Conservation (phyloP, 2,329 filamentous ascomycete genomes). For the Beauveria rudraprayagi region DNA sequence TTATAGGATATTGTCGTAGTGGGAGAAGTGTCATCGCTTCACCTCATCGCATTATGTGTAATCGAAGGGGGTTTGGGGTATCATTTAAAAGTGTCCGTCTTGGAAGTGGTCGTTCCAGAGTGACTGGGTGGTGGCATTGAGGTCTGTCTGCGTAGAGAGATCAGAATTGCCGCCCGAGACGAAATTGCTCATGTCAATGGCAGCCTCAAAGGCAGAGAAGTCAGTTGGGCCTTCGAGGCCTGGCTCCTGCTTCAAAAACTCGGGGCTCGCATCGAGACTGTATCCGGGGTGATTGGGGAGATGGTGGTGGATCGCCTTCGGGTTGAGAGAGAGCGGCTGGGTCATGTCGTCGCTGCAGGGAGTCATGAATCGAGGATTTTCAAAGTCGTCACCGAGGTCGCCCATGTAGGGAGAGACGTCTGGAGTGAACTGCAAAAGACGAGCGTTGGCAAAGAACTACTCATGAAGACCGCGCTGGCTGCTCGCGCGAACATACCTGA, state of each 20-base stretch:
- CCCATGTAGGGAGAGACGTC: constrained; percentile 31
- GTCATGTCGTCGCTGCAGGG: constrained; percentile 46
- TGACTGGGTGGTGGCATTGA: constrained; percentile 18
- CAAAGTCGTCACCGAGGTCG: constrained; percentile 28
- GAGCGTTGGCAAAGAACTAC: constrained; percentile 17
- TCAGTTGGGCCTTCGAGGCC: constrained; percentile 25
- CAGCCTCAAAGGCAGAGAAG: constrained; percentile 33
- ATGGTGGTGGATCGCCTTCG: constrained; percentile 12
- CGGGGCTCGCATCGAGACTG: constrained; percentile 13
- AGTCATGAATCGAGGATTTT: constrained; percentile 37
- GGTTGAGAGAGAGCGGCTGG: constrained; percentile 19
- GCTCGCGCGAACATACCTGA: constrained; percentile 19
- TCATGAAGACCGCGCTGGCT: constrained; percentile 29
- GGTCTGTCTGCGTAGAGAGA: constrained; percentile 20
- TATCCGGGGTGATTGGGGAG: constrained; percentile 14
- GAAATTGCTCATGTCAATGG: constrained; percentile 32
- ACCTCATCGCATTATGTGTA: constrained; percentile 6
- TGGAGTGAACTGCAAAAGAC: constrained; percentile 29
- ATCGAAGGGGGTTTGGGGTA: constrained; percentile 15
- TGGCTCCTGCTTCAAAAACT: constrained; percentile 22
- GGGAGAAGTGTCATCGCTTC: constrained; percentile 6
- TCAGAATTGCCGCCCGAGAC: constrained; percentile 23
- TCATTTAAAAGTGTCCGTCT: constrained; percentile 25
- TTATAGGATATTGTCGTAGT: constrained; percentile 1
- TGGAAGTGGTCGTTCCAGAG: constrained; percentile 26